Evolutionary conservation across 768 basidiomycete genomes (phyloP), one percentile per base, ranked within the genome.

Genomic region (Termitomyces heimii): DNA sequence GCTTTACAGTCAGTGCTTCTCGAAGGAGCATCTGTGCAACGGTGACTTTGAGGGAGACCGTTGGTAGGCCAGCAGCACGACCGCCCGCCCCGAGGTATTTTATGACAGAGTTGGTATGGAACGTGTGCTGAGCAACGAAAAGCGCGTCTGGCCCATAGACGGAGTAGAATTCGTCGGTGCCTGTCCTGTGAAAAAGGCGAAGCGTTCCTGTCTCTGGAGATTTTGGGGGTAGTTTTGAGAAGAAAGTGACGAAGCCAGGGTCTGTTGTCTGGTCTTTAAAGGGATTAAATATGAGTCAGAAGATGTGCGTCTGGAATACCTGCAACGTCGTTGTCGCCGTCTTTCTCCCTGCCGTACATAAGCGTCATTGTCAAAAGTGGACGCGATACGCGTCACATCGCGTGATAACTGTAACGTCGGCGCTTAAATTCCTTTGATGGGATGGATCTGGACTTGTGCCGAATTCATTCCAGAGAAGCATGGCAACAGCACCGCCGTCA

Each of bases 61-160:
- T 88, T 0, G 92, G 85, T 1, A 97, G 74, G 2, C 84, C 83
- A 0, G 76, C 80, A 0, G 74, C 67, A 61, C 77, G 79, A 31
- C 84, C 83, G 0, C 81, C 82, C 0, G 72, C 67, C 6, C 96
- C 96, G 42, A 97, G 84, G 67, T 92, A 89, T 71, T 96, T 96
- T 71, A 99, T 80, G 57, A 98, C 94, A 1, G 92, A 88, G 64
- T 92, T 89, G 2, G 97, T 99, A 55, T 83, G 88, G 64, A 83
- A 94, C 53, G 90, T 85, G 63, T 92, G 81, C 20, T 84, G 77
- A 5, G 96, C 95, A 60, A 96, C 84, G 62, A 85, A 93, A n/a
- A 83, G 74, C 0, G 96, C 96, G 70, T 98, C 95, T 5, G 82
- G 73, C 0, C 94, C 94, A 66, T 98, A 93, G 1, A 85, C 87